Conservation (phyloP, 768 basidiomycete genomes). For the Harrya chromipes region DNA sequence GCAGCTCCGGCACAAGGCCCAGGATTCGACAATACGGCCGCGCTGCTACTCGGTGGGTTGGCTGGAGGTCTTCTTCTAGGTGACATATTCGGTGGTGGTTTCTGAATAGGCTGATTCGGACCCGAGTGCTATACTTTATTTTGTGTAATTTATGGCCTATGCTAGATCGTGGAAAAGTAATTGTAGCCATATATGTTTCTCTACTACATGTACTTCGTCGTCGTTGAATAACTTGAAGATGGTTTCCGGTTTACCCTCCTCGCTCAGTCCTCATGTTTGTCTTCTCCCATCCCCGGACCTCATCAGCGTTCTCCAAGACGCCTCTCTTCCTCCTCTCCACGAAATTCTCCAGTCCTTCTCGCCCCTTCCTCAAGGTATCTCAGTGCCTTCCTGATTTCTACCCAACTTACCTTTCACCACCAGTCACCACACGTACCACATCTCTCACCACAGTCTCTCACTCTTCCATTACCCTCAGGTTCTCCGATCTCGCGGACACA, state of each 20-base stretch:
- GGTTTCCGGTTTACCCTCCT: conserved; percentile 59
- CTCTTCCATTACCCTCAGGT: conserved; percentile 68
- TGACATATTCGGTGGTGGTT: conserved; percentile 40
- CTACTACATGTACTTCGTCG: too few species aligned
- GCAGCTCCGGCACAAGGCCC: background rate
- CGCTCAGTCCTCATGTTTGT: conserved; percentile 80
- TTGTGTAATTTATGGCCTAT: conserved; percentile 10
- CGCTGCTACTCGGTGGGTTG: conserved; percentile 39
- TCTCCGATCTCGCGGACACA: conserved; percentile 71
- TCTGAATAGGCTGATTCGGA: conserved; percentile 15
- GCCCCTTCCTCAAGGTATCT: conserved; percentile 73
- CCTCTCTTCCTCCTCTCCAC: conserved; percentile 65
- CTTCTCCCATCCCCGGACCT: conserved; percentile 72
- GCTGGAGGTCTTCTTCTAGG: conserved; percentile 52
- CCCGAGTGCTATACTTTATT: conserved; percentile 1
- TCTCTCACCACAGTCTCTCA: conserved; percentile 68
- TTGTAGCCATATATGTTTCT: background rate
- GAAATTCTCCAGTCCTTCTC: conserved; percentile 83
- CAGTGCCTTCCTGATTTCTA: background rate
- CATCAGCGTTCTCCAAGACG: conserved; percentile 49
- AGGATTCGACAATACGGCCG: conserved; percentile 8
- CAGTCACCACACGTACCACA: conserved; percentile 80
- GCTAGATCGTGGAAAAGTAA: conserved; percentile 6
- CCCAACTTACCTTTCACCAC: conserved; percentile 7
- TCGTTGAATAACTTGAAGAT: conserved; percentile 36